phyloP scores from a whole-genome alignment of 805 yeast genomes.

The Wickerhamomyces hampshirensis region DNA sequence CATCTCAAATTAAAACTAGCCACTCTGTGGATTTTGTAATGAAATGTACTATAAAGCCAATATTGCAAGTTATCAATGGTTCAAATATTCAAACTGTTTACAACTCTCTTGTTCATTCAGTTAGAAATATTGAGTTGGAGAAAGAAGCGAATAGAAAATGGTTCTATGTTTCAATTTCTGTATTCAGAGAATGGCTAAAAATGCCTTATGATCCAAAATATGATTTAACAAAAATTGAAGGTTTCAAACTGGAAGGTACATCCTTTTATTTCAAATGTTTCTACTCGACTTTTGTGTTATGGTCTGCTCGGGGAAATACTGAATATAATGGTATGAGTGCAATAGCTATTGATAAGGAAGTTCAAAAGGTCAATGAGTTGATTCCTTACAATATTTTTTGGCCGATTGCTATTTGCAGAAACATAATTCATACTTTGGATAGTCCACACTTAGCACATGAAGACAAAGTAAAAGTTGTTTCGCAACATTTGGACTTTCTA shows the following conservation, averaged over 20 bases:
- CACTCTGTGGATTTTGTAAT: slow-evolving; percentile 12
- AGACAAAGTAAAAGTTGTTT: slow-evolving; percentile 21
- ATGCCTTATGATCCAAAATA: slow-evolving; percentile 17
- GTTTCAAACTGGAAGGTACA: neutral
- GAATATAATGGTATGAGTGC: neutral
- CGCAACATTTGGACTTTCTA: slow-evolving; percentile 23
- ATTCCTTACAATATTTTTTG: slow-evolving; percentile 11
- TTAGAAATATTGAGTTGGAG: slow-evolving; percentile 12
- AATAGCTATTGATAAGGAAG: slow-evolving; percentile 3
- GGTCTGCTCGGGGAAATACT: neutral
- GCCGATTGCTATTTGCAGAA: neutral
- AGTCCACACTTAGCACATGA: slow-evolving; percentile 19
- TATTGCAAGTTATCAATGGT: slow-evolving; percentile 11
- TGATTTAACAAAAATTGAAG: slow-evolving; percentile 9
- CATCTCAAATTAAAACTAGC: slow-evolving; percentile 13
- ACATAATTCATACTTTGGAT: slow-evolving; percentile 10
- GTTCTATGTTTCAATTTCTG: slow-evolving; percentile 10
- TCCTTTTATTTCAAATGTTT: slow-evolving; percentile 11
- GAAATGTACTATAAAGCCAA: slow-evolving; percentile 13
- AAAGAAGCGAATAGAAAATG: slow-evolving; percentile 8
- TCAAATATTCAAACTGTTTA: slow-evolving; percentile 10
- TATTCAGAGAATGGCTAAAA: slow-evolving; percentile 10
- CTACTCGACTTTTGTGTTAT: slow-evolving; percentile 9
- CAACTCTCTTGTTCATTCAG: slow-evolving; percentile 9
- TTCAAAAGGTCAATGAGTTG: neutral